These are phyloP conservation scores for Auriscalpium orientale DNA, from an alignment of 768 basidiomycete genomes.

Conservation along the genomic window DNA sequence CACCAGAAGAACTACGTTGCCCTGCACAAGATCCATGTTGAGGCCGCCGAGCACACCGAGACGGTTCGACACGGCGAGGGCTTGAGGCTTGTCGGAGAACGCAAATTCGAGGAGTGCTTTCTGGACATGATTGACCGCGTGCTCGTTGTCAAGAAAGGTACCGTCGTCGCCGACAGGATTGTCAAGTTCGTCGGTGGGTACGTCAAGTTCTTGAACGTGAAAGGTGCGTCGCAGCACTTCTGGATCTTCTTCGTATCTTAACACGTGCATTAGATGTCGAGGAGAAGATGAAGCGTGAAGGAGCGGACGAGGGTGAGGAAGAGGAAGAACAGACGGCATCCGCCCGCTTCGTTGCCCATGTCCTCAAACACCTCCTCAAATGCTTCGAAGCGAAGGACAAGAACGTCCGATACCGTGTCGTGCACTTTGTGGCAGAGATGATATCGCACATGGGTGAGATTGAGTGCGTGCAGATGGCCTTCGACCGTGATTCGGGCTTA, in stretches of 20 bases:
- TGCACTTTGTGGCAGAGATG: constrained; percentile 73
- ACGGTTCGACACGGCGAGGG: constrained; percentile 39
- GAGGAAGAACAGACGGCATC: constrained; percentile 45
- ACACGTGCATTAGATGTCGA: constrained; percentile 25
- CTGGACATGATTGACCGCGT: constrained; percentile 50
- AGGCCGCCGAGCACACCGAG: constrained; percentile 50
- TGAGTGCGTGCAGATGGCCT: constrained; percentile 49
- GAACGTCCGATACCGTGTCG: constrained; percentile 69
- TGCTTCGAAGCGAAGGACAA: constrained; percentile 88
- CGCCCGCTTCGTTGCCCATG: constrained; percentile 39
- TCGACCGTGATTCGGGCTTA: no score
- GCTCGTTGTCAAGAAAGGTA: constrained; percentile 75
- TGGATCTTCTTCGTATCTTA: neutral
- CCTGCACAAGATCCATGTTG: constrained; percentile 69
- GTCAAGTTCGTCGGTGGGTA: constrained; percentile 82
- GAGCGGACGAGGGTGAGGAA: constrained; percentile 27
- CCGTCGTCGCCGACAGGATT: constrained; percentile 61
- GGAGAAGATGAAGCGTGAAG: constrained; percentile 20
- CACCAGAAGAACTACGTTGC: constrained; percentile 87
- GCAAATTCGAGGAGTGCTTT: constrained; percentile 63
- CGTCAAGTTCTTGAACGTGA: constrained; percentile 65
- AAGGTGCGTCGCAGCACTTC: constrained; percentile 40
- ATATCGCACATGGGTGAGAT: constrained; percentile 75
- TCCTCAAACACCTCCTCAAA: constrained; percentile 52
- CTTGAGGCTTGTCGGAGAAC: constrained; percentile 65